Percentiles rank a stretch among this genome's conserved stretches.
Conservation (phyloP, 176 grass and related monocot genomes). For the Phyllostachys edulis region DNA sequence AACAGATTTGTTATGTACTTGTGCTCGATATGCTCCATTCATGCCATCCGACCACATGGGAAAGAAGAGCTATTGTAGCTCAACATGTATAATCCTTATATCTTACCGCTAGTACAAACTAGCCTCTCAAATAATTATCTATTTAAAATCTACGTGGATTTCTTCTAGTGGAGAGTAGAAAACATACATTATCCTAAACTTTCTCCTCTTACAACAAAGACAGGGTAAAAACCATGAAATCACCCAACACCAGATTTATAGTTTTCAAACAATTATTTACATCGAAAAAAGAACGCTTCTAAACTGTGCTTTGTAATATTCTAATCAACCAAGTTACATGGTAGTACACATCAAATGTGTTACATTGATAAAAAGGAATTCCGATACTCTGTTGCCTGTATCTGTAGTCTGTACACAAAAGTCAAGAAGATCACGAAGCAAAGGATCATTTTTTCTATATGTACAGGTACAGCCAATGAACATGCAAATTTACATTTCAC, state of each 20-base stretch:
- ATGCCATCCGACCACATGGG: not conserved
- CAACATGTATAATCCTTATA: not conserved
- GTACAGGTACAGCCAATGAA: slow-evolving; percentile 39
- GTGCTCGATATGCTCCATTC: not conserved
- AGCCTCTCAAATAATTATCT: not conserved
- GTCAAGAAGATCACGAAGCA: not conserved
- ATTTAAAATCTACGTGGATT: not conserved
- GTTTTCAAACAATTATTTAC: not conserved
- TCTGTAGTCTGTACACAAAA: slow-evolving; percentile 39
- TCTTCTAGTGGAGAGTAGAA: not conserved
- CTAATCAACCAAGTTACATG: not conserved
- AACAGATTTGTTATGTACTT: not conserved
- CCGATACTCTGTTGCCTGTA: not conserved
- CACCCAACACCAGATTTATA: not conserved
- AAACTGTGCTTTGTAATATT: not conserved
- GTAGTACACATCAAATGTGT: not conserved
- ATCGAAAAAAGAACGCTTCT: not conserved
- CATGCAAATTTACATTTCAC: slow-evolving; percentile 50
- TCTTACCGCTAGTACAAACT: too few species aligned
- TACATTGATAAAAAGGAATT: not conserved
- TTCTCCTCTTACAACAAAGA: not conserved
- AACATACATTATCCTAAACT: not conserved
- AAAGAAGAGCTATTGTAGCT: not conserved
- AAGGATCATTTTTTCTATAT: slow-evolving; percentile 25
- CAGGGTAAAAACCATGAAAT: not conserved